Evolutionary conservation across 1,284 basidiomycete species (phyloP), one percentile per base, ranked within the genome.

Genomic region (Tilletia walkeri): DNA sequence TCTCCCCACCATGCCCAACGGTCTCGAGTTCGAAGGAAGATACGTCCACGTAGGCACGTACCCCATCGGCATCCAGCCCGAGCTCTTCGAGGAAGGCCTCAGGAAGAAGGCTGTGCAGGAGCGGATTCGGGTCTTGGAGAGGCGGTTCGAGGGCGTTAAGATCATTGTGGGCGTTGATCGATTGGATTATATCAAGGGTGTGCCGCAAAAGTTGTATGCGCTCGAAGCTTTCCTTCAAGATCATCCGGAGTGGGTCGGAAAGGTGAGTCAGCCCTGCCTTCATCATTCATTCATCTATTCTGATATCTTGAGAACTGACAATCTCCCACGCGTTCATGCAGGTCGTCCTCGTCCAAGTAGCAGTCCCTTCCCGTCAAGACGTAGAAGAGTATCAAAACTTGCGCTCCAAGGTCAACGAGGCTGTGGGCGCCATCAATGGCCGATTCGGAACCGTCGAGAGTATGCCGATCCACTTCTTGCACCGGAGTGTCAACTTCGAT

Each of bases 331-430:
- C 14, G 9, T 45, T 14, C 41, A 7, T 69, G n/a, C 68, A 92
- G 90, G 92, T 98, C 70, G 95, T 99, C 4, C 87, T 99, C 50
- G 94, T 94, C 4, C 95, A 99, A 85, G 89, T 99, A 1, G 95
- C 96, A 6, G 95, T 99, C 12, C 96, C 96, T 0, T 97, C 95
- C 14, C 88, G 95, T 41, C 94, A 97, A 85, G 96, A 99, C 81
- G 95, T 99, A 67, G 96, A 99, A 85, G 95, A 99, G 85, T 99
- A 99, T 84, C 95, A 99, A 85, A 98, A 98, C 85, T 85, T 99
- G 73, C 90, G 96, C 9, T 91, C 94, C 10, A 94, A 92, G 1
- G 95, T 99, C 66, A 99, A 99, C 86, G 95, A 99, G 84, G 89
- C 97, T 49, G 95, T 99, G 16, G 96, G 96, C 0, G 89, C 95